Base-by-base conservation (phyloP, 202 grass and related monocot species). In the Hordeum pubiflorum region DNA sequence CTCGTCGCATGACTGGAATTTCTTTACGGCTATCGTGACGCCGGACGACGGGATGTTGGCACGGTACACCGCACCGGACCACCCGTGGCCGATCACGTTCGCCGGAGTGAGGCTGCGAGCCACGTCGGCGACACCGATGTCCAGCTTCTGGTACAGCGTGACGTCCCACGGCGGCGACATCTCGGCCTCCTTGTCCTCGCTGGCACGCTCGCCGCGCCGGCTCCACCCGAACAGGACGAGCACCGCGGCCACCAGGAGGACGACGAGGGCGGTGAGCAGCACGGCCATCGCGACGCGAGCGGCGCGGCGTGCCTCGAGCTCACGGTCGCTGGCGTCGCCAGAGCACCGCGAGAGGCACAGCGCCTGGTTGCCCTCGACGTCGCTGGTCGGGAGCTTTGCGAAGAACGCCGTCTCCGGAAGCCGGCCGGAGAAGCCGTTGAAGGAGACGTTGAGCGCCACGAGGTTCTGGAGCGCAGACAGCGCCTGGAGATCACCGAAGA, bases 81-180 rank as follows among this genome's bases (percentile, higher is more conserved):
- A 94, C 3, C 91, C 91, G 1, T 72, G 85, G 0, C 91, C 91
- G n/a, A 97, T 69, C 12, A 87, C 68, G 86, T 97, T 97, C 50
- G 79, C 87, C 7, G 86, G 72, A 22, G 88, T 97, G 3, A 97
- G 87, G 59, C 67, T 84, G 15, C 75, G 83, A 0, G 69, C 77
- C 58, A 97, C 89, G 12, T 97, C 94, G 10, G 71, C 83, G 1
- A 97, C 79, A 0, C 83, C 58, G 70, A 97, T 92, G 72, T 92
- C 94, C 60, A 92, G 81, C 89, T 97, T 97, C 83, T 94, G 94
- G 85, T 94, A 92, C 59, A 97, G 87, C 26, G 94, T 97, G 2
- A 97, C 87, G 57, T 94, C 86, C 94, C 94, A 94, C 32, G 89
- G 91, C 23, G 82, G 89, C 13, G 89, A 74, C 84, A 97, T 89